These are phyloP conservation scores for Bacidia rubella DNA, from an alignment of 495 filamentous ascomycete species.

Conservation along the genomic window DNA sequence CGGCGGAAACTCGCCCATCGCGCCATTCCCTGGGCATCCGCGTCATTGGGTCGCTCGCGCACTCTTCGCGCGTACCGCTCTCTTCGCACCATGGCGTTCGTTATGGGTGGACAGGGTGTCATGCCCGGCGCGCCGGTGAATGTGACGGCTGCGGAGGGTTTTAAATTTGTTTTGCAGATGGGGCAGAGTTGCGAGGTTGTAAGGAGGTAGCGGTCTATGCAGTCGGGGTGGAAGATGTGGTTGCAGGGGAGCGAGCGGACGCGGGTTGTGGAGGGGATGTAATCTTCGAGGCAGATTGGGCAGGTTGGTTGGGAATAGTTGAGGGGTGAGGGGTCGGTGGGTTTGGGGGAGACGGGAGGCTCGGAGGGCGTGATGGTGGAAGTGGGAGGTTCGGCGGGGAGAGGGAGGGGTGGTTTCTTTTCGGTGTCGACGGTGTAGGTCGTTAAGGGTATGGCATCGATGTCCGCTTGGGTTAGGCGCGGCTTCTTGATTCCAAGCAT, in stretches of 20 bases:
- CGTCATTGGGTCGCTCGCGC: neutral
- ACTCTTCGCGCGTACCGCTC: conserved; percentile 35
- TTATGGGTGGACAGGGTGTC: conserved; percentile 31
- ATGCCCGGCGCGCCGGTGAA: conserved; percentile 46
- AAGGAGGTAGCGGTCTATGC: conserved; percentile 67
- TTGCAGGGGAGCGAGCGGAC: conserved; percentile 78
- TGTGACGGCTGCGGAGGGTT: conserved; percentile 30
- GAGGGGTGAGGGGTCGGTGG: conserved; percentile 24
- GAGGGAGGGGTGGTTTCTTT: conserved; percentile 1
- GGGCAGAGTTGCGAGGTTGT: conserved; percentile 69
- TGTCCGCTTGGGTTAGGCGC: conserved; percentile 51
- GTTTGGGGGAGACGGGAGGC: conserved; percentile 19
- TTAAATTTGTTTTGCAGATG: conserved; percentile 66
- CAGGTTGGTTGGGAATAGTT: conserved; percentile 58
- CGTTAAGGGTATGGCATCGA: conserved; percentile 59
- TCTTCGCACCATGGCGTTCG: conserved; percentile 70
- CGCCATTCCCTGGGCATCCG: neutral
- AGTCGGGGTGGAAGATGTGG: conserved; percentile 83
- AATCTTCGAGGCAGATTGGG: conserved; percentile 77
- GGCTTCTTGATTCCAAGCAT: conserved; percentile 62
- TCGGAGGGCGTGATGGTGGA: neutral
- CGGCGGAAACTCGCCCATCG: conserved; percentile 1
- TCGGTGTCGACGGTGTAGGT: conserved; percentile 30
- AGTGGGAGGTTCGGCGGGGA: neutral
- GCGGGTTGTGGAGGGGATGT: conserved; percentile 46